Evolutionary conservation across 2,329 filamentous ascomycete genomes (phyloP).

Genomic region (Arthrobotrys sinensis): DNA sequence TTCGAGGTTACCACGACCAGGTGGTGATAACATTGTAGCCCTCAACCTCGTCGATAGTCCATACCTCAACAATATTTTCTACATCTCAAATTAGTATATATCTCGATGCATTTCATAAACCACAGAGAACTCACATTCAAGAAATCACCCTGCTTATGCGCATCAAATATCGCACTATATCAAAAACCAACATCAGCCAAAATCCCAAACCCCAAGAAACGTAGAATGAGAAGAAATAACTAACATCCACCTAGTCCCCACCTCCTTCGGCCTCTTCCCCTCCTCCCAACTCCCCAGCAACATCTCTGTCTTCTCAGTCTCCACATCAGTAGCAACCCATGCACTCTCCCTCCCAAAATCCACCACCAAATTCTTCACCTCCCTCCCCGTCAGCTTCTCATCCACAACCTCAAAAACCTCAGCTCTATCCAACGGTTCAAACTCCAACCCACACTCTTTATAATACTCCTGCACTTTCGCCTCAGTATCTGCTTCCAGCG

Average conservation of each 20-base stretch:
- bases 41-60: slow-evolving; percentile 54
- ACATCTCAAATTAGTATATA: neutral
- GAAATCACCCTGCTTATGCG: slow-evolving; percentile 57
- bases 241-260: slow-evolving; percentile 59
- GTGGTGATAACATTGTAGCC: slow-evolving; percentile 58
- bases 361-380: slow-evolving; percentile 56
- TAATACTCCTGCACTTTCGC: slow-evolving; percentile 49
- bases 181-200: neutral
- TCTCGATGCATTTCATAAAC: neutral
- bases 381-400: slow-evolving; percentile 49
- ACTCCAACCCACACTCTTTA: slow-evolving; percentile 54
- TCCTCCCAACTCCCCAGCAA: slow-evolving; percentile 51
- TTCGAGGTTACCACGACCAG: slow-evolving; percentile 62
- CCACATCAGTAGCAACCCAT: slow-evolving; percentile 55
- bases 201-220: neutral
- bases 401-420: slow-evolving; percentile 52
- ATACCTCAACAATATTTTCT: slow-evolving; percentile 55
- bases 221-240: neutral
- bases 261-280: slow-evolving; percentile 45
- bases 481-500: slow-evolving; percentile 43
- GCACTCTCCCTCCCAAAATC: slow-evolving; percentile 60
- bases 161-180: slow-evolving; percentile 58
- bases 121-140: slow-evolving; percentile 36
- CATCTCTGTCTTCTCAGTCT: slow-evolving; percentile 46
- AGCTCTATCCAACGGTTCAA: slow-evolving; percentile 41